Conservation (phyloP, 768 basidiomycete species). For the Podaxis pistillaris region DNA sequence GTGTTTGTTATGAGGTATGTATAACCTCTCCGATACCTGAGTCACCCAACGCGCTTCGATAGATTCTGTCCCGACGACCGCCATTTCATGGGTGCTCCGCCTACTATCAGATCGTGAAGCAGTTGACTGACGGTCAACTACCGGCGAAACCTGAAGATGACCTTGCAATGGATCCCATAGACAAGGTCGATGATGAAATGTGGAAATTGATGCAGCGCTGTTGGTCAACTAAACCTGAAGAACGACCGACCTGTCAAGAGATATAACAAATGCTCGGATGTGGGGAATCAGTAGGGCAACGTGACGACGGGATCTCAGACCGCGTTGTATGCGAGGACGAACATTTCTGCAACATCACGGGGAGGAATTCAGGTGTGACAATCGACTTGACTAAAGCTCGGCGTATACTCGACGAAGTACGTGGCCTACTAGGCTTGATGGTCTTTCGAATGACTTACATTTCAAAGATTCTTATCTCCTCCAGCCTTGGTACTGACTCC, state of each 20-base stretch:
- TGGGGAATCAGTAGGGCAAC: background rate
- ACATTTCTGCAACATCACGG: background rate
- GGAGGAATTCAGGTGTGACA: background rate
- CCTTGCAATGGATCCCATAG: background rate
- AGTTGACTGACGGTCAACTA: background rate
- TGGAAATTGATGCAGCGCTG: background rate
- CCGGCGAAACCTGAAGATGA: background rate
- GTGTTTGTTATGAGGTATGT: constrained; percentile 18
- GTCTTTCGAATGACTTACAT: background rate
- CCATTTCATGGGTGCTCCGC: background rate
- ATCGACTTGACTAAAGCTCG: background rate
- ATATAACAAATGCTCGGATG: background rate
- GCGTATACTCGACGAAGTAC: background rate
- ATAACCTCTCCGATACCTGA: background rate
- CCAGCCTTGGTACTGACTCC: background rate
- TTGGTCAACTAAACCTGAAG: background rate
- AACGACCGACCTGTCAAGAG: background rate
- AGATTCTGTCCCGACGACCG: background rate
- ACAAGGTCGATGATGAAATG: background rate
- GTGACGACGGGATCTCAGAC: background rate
- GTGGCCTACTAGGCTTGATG: background rate
- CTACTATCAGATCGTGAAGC: background rate
- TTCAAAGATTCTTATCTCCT: background rate
- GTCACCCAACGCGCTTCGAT: background rate
- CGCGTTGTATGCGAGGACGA: background rate